Percentiles rank a stretch among this genome's conserved stretches.
phyloP scores from a whole-genome alignment of 2,329 filamentous ascomycete species.

The Paracoccidioides brasiliensis region DNA sequence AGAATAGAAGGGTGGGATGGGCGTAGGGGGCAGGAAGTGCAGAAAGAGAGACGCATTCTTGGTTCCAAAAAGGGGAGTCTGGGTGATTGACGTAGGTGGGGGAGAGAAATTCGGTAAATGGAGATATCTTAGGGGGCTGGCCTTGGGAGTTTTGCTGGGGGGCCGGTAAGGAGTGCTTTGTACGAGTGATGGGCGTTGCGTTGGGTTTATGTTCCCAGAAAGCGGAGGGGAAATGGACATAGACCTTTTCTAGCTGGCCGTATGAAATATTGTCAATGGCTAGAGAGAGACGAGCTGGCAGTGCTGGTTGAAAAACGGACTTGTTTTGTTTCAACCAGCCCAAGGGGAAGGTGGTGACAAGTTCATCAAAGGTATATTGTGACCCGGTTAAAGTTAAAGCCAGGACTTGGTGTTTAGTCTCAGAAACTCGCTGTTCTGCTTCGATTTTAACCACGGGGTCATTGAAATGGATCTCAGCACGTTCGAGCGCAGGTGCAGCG shows the following conservation, averaged over 20 bases:
- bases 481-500: constrained; percentile 34
- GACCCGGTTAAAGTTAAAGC: constrained; percentile 28
- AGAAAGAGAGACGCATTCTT: constrained; percentile 65
- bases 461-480: constrained; percentile 38
- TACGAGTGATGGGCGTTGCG: neutral
- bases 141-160: constrained; percentile 5
- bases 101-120: constrained; percentile 64
- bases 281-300: constrained; percentile 29
- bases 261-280: constrained; percentile 39
- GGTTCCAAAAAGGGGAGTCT: constrained; percentile 55
- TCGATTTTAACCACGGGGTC: constrained; percentile 31
- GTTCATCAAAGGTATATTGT: constrained; percentile 35
- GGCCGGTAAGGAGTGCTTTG: constrained; percentile 18
- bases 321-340: constrained; percentile 42
- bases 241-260: constrained; percentile 36
- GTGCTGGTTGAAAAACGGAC: constrained; percentile 31
- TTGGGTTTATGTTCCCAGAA: constrained; percentile 49
- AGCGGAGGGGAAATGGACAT: constrained; percentile 57
- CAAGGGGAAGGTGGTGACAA: constrained; percentile 40
- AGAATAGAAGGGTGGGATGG: constrained; percentile 79
- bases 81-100: constrained; percentile 52
- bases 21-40: constrained; percentile 45
- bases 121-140: constrained; percentile 26
- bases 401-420: constrained; percentile 29
- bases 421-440: constrained; percentile 14